These are phyloP conservation scores for Epichloe elymi DNA, from an alignment of 2,329 filamentous ascomycete species.

Conservation along the genomic window DNA sequence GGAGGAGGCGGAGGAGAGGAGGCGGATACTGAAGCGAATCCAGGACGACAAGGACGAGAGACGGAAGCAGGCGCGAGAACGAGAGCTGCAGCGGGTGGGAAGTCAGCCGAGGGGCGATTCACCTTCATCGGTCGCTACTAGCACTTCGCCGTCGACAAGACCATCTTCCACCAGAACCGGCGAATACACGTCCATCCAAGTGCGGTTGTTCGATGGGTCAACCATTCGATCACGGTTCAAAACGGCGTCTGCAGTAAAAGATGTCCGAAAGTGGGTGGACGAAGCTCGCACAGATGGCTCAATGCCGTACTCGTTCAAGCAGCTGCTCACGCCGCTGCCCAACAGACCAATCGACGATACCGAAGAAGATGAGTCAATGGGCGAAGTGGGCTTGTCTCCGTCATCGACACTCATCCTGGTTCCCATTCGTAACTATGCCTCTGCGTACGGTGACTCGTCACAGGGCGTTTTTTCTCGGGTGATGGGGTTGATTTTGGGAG, in stretches of 20 bases:
- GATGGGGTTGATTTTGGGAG: constrained; percentile 17
- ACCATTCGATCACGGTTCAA: constrained; percentile 63
- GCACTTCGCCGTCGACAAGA: constrained; percentile 19
- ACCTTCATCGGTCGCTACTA: constrained; percentile 15
- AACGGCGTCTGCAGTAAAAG: constrained; percentile 46
- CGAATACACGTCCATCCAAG: constrained; percentile 46
- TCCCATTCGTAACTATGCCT: constrained; percentile 41
- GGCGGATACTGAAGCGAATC: constrained; percentile 60
- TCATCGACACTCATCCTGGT: constrained; percentile 74
- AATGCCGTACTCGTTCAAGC: constrained; percentile 68
- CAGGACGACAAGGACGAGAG: constrained; percentile 64
- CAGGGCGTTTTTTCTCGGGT: constrained; percentile 16
- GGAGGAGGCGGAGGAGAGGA: constrained; percentile 54
- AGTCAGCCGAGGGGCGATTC: constrained; percentile 17
- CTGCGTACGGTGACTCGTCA: constrained; percentile 26
- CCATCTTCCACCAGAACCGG: constrained; percentile 16
- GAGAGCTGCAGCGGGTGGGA: constrained; percentile 28
- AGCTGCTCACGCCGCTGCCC: constrained; percentile 66
- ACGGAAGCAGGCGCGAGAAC: constrained; percentile 39
- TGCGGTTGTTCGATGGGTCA: constrained; percentile 73
- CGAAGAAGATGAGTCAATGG: constrained; percentile 58
- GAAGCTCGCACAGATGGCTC: constrained; percentile 41
- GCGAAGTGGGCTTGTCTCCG: constrained; percentile 59
- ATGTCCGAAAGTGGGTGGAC: constrained; percentile 71
- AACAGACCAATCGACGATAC: constrained; percentile 60